Conservation (phyloP, 805 yeast species). For the Candida oleophila region DNA sequence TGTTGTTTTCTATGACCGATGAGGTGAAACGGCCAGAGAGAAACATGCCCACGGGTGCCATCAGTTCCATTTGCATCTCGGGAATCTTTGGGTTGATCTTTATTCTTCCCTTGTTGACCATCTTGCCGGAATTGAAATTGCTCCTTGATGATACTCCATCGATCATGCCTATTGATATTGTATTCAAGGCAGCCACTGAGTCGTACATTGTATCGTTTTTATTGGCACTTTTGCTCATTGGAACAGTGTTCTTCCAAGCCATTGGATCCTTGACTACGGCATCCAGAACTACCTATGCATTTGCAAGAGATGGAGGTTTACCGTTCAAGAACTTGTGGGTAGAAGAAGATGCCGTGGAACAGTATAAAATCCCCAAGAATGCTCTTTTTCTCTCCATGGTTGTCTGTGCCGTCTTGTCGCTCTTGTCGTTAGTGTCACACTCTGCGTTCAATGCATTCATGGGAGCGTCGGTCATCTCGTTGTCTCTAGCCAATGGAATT, state of each 20-base stretch:
- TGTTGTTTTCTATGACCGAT: slow-evolving; percentile 78
- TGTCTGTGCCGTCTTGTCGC: slow-evolving; percentile 58
- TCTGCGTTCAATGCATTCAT: slow-evolving; percentile 82
- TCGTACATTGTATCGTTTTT: slow-evolving; percentile 69
- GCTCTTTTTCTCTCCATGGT: slow-evolving; percentile 65
- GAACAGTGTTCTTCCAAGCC: slow-evolving; percentile 72
- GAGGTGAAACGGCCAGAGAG: slow-evolving; percentile 76
- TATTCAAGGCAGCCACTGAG: slow-evolving; percentile 68
- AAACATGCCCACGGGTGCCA: slow-evolving; percentile 72
- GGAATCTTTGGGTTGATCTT: slow-evolving; percentile 70
- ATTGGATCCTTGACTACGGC: slow-evolving; percentile 80
- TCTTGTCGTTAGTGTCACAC: slow-evolving; percentile 64
- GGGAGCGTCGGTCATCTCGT: slow-evolving; percentile 76
- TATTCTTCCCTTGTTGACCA: slow-evolving; percentile 67
- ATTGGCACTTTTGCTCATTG: slow-evolving; percentile 62
- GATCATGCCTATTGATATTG: slow-evolving; percentile 75
- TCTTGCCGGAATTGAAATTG: slow-evolving; percentile 62
- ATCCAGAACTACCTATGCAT: slow-evolving; percentile 76
- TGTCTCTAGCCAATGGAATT: slow-evolving; percentile 73
- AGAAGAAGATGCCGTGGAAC: slow-evolving; percentile 55
- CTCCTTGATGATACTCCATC: slow-evolving; percentile 60
- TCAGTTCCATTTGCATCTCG: slow-evolving; percentile 62
- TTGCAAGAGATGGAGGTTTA: slow-evolving; percentile 80
- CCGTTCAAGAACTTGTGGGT: slow-evolving; percentile 68
- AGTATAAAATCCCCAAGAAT: slow-evolving; percentile 65